phyloP scores from a whole-genome alignment of 176 grass and related monocot species.

The Alloteropsis semialata region DNA sequence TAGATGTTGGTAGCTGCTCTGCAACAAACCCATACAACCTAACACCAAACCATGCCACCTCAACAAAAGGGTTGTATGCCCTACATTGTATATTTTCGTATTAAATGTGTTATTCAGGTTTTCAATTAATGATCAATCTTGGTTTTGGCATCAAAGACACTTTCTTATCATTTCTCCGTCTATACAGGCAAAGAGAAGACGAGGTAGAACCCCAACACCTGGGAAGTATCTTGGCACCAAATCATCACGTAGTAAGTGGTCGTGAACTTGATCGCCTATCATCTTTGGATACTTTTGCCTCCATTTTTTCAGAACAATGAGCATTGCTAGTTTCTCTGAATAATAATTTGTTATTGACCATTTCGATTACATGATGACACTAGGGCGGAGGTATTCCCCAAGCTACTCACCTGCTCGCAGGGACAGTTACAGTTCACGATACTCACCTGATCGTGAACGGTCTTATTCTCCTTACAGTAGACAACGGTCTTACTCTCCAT shows the following conservation, averaged over 20 bases:
- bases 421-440: slow-evolving; percentile 41
- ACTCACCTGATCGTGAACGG: slow-evolving; percentile 35
- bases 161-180: background rate
- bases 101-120: slow-evolving; percentile 17
- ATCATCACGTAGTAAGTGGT: slow-evolving; percentile 38
- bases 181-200: slow-evolving; percentile 75
- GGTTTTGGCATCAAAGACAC: background rate
- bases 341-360: background rate
- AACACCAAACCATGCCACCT: slow-evolving; percentile 58
- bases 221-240: slow-evolving; percentile 76
- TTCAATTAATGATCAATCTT: background rate
- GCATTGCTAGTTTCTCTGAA: background rate
- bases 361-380: slow-evolving; percentile 14
- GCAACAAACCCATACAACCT: slow-evolving; percentile 65
- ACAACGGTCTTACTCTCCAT: slow-evolving; percentile 6
- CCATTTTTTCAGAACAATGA: background rate
- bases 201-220: slow-evolving; percentile 69
- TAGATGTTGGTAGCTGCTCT: slow-evolving; percentile 73
- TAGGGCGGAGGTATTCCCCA: slow-evolving; percentile 37
- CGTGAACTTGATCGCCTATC: background rate
- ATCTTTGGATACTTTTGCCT: background rate
- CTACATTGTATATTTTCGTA: slow-evolving; percentile 36
- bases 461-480: slow-evolving; percentile 51
- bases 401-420: slow-evolving; percentile 52
- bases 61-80: slow-evolving; percentile 60